Base-by-base conservation (phyloP, 2,329 filamentous ascomycete genomes). In the Aquanectria penicillioides region DNA sequence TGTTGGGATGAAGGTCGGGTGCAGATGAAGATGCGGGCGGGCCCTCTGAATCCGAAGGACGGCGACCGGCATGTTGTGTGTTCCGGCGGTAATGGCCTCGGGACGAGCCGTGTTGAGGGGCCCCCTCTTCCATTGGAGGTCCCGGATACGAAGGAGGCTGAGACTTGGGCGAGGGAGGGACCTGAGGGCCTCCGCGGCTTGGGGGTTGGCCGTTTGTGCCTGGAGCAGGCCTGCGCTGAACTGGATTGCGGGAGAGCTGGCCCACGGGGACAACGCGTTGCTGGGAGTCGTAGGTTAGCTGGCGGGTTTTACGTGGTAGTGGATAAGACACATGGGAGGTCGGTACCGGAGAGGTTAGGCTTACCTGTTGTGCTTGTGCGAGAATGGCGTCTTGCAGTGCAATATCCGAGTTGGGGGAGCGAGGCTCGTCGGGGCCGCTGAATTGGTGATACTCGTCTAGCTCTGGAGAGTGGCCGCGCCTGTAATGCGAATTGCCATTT, bases 371-470 rank as follows among this genome's bases (percentile, higher is more conserved):
- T 63, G 69, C 67, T 41, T 70, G 67, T 59, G 69, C 69, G 10
- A 71, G 57, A 57, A 71, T 69, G 59, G 69, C 69, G 34, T 71
- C 67, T 47, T 71, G 67, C 62, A 71, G 54, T 12, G 66, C 69
- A 61, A 70, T 62, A 60, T 71, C 69, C 50, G 69, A 71, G 15
- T 56, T 69, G 15, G 67, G 69, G 11, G 67, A 66, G 47, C 64
- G 69, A 50, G 67, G 57, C 23, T 67, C 69, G 34, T 71, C 69
- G 37, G 61, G 57, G 9, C 61, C 64, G 38, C 58, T 64, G 46
- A 65, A 63, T 44, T 59, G 65, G 28, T 55, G 64, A 25, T 66
- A 68, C 8, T 70, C 68, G 41, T 70, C 68, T 23, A 63, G 43
- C 13, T 67, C 67, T 18, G 68, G 68, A 5, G 68, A 70, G 41